A percentile compares a stretch with the other conserved stretches of the same genome.
These are phyloP conservation scores for Mycothermus thermophilus DNA, from an alignment of 495 filamentous ascomycete species.

Conservation along the genomic window DNA sequence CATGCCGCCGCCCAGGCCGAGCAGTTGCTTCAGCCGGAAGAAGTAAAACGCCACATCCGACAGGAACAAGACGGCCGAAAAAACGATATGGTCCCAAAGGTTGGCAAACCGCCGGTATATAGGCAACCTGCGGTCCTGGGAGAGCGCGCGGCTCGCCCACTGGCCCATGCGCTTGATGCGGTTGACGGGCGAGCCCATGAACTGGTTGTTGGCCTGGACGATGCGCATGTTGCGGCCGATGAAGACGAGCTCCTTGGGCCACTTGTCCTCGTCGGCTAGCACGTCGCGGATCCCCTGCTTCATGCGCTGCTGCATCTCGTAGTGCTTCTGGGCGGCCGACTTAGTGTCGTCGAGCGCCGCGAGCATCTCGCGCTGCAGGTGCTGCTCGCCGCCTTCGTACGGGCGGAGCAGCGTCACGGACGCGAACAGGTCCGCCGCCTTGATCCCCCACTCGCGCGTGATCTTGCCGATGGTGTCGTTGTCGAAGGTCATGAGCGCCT, in stretches of 20 bases:
- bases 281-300: conserved; percentile 73
- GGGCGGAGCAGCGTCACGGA: conserved; percentile 79
- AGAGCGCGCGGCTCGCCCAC: conserved; percentile 73
- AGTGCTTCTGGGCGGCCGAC: conserved; percentile 54
- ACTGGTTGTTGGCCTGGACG: conserved; percentile 53
- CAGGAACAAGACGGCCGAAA: conserved; percentile 59
- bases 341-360: conserved; percentile 36
- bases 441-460: conserved; percentile 69
- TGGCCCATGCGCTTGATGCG: conserved; percentile 84
- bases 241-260: conserved; percentile 88
- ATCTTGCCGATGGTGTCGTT: conserved; percentile 61
- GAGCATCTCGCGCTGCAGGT: conserved; percentile 44
- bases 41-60: conserved; percentile 78
- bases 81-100: conserved; percentile 56
- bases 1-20: conserved; percentile 70
- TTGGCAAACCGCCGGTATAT: conserved; percentile 36
- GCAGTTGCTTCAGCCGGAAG: conserved; percentile 55
- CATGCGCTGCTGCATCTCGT: conserved; percentile 74
- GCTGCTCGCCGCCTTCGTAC: conserved; percentile 70
- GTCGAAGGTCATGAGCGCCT: conserved; percentile 82
- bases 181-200: conserved; percentile 86
- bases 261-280: conserved; percentile 78
- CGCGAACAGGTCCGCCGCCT: conserved; percentile 79
- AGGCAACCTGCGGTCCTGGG: conserved; percentile 41
- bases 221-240: conserved; percentile 92